These are phyloP conservation scores for Trichoderma asperellum DNA, from an alignment of 2,329 filamentous ascomycete genomes.

Conservation along the genomic window DNA sequence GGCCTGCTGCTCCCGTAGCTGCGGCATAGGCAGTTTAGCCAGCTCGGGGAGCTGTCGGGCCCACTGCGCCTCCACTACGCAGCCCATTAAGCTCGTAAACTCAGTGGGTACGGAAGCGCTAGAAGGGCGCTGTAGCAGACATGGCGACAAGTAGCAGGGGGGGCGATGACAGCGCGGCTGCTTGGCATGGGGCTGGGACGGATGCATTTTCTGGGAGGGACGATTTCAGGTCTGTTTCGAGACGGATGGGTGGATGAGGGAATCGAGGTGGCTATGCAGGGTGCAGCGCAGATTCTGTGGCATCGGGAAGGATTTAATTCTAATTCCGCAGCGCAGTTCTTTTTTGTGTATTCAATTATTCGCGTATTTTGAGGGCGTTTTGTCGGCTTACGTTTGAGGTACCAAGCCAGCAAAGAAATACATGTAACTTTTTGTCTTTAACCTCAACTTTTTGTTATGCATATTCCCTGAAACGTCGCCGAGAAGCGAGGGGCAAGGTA, in stretches of 20 bases:
- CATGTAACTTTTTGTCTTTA: background rate
- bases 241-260: background rate
- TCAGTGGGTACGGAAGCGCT: background rate
- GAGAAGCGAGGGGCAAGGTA: background rate
- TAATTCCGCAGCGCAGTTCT: background rate
- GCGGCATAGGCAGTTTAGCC: background rate
- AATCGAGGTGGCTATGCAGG: background rate
- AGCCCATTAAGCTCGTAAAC: constrained; percentile 9
- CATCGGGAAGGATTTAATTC: background rate
- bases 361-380: background rate
- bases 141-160: background rate
- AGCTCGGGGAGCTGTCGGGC: background rate
- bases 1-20: background rate
- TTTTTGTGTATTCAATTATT: background rate
- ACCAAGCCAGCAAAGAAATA: background rate
- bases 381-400: background rate
- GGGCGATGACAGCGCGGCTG: constrained; percentile 9
- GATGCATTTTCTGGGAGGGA: background rate
- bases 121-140: background rate
- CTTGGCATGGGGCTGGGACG: background rate
- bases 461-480: constrained; percentile 8
- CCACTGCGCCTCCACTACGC: constrained; percentile 9
- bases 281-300: background rate
- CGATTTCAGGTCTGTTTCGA: constrained; percentile 1
- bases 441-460: constrained; percentile 4